Evolutionary conservation across 768 basidiomycete species (phyloP).

Genomic region (Tricholoma sp.): DNA sequence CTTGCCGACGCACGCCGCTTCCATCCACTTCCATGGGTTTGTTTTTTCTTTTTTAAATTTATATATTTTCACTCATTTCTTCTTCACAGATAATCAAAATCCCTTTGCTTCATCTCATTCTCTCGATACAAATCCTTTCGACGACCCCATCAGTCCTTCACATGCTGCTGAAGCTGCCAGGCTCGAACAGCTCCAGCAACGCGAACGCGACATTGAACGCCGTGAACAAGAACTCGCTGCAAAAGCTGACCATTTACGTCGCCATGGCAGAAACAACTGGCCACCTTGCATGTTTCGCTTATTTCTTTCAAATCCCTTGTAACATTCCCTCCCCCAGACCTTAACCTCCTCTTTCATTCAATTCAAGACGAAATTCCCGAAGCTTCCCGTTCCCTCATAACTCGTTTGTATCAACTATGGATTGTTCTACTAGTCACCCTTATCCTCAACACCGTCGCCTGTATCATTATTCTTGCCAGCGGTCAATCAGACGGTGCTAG

Average conservation of each 20-base stretch:
- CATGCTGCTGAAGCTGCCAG: constrained; percentile 33
- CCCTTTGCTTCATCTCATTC: constrained; percentile 84
- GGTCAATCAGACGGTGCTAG: constrained; percentile 73
- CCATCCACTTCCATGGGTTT: no score
- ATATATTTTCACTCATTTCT: constrained; percentile 7
- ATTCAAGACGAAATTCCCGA: constrained; percentile 89
- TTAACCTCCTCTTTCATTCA: constrained; percentile 91
- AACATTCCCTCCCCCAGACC: constrained; percentile 50
- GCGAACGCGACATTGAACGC: constrained; percentile 79
- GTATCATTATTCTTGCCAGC: constrained; percentile 77
- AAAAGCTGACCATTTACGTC: constrained; percentile 64
- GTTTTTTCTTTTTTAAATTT: constrained; percentile 3
- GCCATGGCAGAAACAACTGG: constrained; percentile 88
- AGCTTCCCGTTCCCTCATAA: constrained; percentile 71
- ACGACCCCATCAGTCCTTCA: constrained; percentile 59
- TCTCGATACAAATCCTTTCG: constrained; percentile 86
- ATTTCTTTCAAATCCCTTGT: constrained; percentile 8
- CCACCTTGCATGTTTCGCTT: constrained; percentile 53
- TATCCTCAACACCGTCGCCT: constrained; percentile 86
- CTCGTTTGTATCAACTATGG: constrained; percentile 91
- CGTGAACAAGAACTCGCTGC: constrained; percentile 71
- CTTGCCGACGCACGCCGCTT: no score
- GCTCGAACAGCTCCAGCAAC: constrained; percentile 62
- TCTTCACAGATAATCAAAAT: constrained; percentile 49
- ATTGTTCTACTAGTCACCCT: constrained; percentile 80